Evolutionary conservation across 129 eudicot species (phyloP).

Genomic region (Arctium lappa): DNA sequence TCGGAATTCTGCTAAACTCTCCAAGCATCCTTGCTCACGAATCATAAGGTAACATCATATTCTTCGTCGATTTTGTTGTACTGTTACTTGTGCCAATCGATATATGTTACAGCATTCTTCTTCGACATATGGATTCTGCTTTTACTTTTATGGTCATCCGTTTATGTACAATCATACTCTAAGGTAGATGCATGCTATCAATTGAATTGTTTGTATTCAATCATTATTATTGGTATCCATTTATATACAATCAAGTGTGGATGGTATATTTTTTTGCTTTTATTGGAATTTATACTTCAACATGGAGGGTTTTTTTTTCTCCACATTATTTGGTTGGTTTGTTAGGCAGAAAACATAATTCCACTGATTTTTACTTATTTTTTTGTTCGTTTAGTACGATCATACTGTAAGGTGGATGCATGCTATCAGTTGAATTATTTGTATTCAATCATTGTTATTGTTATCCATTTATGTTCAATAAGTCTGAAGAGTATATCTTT

Average conservation of each 20-base stretch:
- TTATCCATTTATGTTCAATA: no score
- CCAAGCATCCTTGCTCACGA: neutral
- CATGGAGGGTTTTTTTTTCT: neutral
- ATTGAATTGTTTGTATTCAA: neutral
- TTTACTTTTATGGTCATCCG: neutral
- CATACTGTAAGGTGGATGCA: neutral
- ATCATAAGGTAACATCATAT: conserved; percentile 19
- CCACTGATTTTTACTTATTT: neutral
- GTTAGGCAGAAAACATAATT: neutral
- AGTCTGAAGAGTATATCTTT: neutral
- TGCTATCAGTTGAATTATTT: neutral
- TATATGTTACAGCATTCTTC: neutral
- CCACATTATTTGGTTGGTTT: neutral
- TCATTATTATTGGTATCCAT: neutral
- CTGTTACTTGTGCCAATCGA: neutral
- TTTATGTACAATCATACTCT: neutral
- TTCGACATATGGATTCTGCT: neutral
- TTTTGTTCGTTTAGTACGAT: neutral
- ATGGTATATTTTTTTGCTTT: neutral
- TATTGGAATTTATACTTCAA: neutral
- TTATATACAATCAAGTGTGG: no score
- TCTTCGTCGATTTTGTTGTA: neutral
- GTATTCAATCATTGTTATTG: neutral
- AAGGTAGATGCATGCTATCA: neutral
- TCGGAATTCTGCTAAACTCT: neutral